Evolutionary conservation across 1,139 yeast species (phyloP).

Genomic region (Hanseniaspora gamundiae): DNA sequence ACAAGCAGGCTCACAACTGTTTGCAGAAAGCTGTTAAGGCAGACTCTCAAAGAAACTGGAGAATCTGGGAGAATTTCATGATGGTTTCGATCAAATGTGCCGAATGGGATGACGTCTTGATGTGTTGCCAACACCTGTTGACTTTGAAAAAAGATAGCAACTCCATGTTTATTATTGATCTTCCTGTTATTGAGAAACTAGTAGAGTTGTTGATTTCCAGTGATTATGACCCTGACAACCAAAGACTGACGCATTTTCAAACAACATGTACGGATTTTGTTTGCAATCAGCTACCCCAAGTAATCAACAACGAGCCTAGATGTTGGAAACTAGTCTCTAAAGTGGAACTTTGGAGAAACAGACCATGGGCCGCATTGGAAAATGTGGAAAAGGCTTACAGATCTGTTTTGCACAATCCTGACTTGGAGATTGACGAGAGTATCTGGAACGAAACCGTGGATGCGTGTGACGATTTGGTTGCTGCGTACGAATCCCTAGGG

Average conservation of each 20-base stretch:
- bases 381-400: conserved; percentile 82
- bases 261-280: conserved; percentile 56
- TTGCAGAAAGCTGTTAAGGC: conserved; percentile 67
- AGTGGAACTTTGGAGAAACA: conserved; percentile 77
- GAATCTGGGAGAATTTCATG: conserved; percentile 80
- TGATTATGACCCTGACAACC: conserved; percentile 35
- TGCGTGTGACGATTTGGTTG: conserved; percentile 64
- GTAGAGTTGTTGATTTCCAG: conserved; percentile 50
- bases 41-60: conserved; percentile 68
- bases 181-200: conserved; percentile 64
- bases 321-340: conserved; percentile 77
- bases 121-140: conserved; percentile 56
- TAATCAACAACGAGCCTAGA: conserved; percentile 58
- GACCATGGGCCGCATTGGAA: conserved; percentile 81
- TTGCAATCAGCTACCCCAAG: conserved; percentile 51
- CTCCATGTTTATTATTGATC: conserved; percentile 61
- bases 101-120: conserved; percentile 80
- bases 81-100: conserved; percentile 67
- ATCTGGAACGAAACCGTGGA: conserved; percentile 77
- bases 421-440: conserved; percentile 46
- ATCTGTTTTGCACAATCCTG: conserved; percentile 53
- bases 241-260: conserved; percentile 46
- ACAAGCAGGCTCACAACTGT: conserved; percentile 73
- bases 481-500: conserved; percentile 82
- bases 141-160: conserved; percentile 37